phyloP scores from a whole-genome alignment of 768 basidiomycete genomes.

The Russula vinacea region DNA sequence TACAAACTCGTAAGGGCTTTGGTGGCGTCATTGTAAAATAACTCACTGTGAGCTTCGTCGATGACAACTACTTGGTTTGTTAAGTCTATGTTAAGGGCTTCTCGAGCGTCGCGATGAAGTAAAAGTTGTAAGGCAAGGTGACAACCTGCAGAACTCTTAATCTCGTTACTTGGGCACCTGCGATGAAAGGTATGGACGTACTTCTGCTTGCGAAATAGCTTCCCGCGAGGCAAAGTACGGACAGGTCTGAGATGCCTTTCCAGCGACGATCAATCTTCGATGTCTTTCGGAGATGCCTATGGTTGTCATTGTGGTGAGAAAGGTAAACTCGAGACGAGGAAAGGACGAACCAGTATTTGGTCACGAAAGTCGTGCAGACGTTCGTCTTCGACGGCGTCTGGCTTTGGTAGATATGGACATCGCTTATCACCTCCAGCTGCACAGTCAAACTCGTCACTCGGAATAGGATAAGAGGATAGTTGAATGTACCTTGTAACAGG shows the following conservation, averaged over 20 bases:
- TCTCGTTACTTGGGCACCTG: slow-evolving; percentile 3
- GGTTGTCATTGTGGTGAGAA: slow-evolving; percentile 5
- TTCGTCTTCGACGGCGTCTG: slow-evolving; percentile 53
- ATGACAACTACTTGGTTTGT: slow-evolving; percentile 84
- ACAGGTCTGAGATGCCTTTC: slow-evolving; percentile 67
- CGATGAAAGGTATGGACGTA: slow-evolving; percentile 33
- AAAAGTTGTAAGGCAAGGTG: slow-evolving; percentile 92
- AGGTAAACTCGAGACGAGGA: neutral
- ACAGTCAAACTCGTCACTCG: neutral
- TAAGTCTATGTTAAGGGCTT: slow-evolving; percentile 83
- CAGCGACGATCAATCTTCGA: slow-evolving; percentile 83
- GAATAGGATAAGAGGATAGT: neutral
- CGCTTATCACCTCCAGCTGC: slow-evolving; percentile 60
- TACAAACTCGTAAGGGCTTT: slow-evolving; percentile 7
- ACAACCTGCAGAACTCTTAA: slow-evolving; percentile 54
- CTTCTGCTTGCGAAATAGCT: slow-evolving; percentile 90
- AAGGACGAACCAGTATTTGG: slow-evolving; percentile 65
- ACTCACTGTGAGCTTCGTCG: slow-evolving; percentile 95
- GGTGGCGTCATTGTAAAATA: neutral
- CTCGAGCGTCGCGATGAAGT: slow-evolving; percentile 75
- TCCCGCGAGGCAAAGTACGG: slow-evolving; percentile 90
- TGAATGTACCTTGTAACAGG: slow-evolving; percentile 56
- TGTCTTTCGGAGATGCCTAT: slow-evolving; percentile 87
- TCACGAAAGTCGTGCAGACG: slow-evolving; percentile 81
- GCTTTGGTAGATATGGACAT: slow-evolving; percentile 72